phyloP scores from a whole-genome alignment of 2,329 filamentous ascomycete species.

The Colletotrichum gigasporum region DNA sequence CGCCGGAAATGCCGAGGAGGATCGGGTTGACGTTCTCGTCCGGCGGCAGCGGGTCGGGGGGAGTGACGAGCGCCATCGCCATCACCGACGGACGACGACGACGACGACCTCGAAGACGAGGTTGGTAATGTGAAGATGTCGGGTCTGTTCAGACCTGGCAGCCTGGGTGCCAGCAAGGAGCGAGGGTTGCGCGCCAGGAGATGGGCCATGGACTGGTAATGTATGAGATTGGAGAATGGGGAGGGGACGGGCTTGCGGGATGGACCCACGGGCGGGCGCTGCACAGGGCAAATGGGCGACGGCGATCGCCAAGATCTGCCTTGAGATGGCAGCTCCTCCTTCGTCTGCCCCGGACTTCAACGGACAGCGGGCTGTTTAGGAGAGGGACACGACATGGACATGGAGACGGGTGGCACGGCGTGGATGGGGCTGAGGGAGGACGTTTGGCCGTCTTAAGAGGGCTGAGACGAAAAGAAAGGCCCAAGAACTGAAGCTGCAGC shows the following conservation, averaged over 20 bases:
- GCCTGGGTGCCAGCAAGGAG: neutral
- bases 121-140: neutral
- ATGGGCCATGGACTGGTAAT: conserved; percentile 14
- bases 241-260: neutral
- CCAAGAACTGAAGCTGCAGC: neutral
- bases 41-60: conserved; percentile 49
- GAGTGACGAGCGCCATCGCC: conserved; percentile 15
- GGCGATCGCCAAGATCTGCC: conserved; percentile 25
- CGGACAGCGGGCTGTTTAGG: no score
- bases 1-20: conserved; percentile 42
- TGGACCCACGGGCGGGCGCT: conserved; percentile 6
- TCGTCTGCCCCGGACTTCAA: neutral
- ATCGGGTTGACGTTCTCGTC: conserved; percentile 44
- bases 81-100: neutral
- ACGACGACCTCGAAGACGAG: no score
- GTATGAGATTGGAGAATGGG: neutral
- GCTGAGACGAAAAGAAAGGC: conserved; percentile 5
- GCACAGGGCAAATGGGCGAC: conserved; percentile 8
- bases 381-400: no score
- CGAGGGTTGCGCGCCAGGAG: neutral
- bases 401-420: no score
- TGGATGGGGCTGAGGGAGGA: neutral
- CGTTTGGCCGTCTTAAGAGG: conserved; percentile 7
- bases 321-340: conserved; percentile 10
- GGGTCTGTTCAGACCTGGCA: neutral